Conservation (phyloP, 2,329 filamentous ascomycete genomes). For the Neonectria faginata region DNA sequence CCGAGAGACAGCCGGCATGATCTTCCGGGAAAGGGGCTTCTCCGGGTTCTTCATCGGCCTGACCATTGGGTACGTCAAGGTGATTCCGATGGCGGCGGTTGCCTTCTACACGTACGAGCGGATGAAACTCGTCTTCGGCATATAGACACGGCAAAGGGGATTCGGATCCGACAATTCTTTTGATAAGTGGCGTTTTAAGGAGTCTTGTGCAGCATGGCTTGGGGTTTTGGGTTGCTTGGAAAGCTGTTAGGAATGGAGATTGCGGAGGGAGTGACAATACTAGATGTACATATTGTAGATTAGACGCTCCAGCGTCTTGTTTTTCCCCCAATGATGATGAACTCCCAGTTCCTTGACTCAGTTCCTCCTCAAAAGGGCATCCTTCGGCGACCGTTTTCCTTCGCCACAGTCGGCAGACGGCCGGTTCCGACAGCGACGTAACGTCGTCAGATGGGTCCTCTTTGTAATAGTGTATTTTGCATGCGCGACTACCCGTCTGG, state of each 20-base stretch:
- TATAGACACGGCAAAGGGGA: conserved; percentile 56
- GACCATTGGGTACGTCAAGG: conserved; percentile 94
- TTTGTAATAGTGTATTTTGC: neutral
- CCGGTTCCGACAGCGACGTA: neutral
- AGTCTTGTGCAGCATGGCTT: conserved; percentile 33
- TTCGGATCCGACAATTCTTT: conserved; percentile 2
- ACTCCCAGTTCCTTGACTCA: neutral
- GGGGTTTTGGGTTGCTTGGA: conserved; percentile 25
- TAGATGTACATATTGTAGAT: conserved; percentile 21
- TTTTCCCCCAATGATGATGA: conserved; percentile 11
- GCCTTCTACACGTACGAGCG: conserved; percentile 76
- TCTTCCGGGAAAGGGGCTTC: conserved; percentile 80
- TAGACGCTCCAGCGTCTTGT: conserved; percentile 18
- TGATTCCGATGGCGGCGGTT: conserved; percentile 86
- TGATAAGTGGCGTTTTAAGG: conserved; percentile 44
- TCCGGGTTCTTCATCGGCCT: conserved; percentile 92
- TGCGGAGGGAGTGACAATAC: neutral
- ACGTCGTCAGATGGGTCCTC: neutral
- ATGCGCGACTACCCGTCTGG: neutral
- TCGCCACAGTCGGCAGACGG: neutral
- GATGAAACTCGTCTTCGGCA: conserved; percentile 72
- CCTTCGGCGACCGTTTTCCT: neutral
- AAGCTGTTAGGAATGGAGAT: conserved; percentile 4
- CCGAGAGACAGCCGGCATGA: conserved; percentile 79
- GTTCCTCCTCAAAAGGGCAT: neutral